Conservation (phyloP, 2,329 filamentous ascomycete species). For the Myriosclerotinia duriaeana region DNA sequence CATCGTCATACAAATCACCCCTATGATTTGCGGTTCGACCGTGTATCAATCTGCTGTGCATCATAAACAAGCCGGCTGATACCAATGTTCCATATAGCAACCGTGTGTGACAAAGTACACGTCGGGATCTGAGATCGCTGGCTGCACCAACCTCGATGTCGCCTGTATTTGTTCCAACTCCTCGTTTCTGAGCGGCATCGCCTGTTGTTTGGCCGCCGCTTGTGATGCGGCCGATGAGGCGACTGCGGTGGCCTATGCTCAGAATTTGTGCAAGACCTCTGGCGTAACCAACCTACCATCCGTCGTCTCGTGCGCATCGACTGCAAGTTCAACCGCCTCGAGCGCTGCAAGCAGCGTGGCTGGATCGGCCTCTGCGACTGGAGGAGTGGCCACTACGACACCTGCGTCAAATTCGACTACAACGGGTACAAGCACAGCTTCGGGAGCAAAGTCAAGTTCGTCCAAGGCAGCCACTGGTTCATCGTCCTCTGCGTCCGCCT, state of each 20-base stretch:
- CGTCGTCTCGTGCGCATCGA: conserved; percentile 29
- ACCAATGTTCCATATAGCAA: conserved; percentile 33
- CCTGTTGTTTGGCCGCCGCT: conserved; percentile 50
- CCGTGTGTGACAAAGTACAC: conserved; percentile 41
- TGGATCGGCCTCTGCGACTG: background rate
- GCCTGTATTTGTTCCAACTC: conserved; percentile 50
- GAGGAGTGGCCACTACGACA: background rate
- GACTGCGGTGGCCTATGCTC: conserved; percentile 39
- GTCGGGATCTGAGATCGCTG: conserved; percentile 44
- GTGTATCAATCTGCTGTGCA: background rate
- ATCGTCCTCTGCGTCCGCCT: conserved; percentile 25
- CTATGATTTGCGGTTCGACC: background rate
- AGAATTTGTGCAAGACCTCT: conserved; percentile 41
- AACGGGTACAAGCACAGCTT: background rate
- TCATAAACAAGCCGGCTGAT: conserved; percentile 1
- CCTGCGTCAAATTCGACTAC: conserved; percentile 2
- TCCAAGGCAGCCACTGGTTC: background rate
- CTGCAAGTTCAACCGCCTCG: conserved; percentile 19
- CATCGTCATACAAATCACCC: background rate
- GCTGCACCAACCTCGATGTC: conserved; percentile 46
- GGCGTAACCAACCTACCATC: conserved; percentile 40
- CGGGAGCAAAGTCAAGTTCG: background rate
- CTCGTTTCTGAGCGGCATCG: conserved; percentile 49
- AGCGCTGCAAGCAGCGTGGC: background rate
- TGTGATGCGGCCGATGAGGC: conserved; percentile 47